Conservation (phyloP, 768 basidiomycete species). For the Phanerochaete carnosa region DNA sequence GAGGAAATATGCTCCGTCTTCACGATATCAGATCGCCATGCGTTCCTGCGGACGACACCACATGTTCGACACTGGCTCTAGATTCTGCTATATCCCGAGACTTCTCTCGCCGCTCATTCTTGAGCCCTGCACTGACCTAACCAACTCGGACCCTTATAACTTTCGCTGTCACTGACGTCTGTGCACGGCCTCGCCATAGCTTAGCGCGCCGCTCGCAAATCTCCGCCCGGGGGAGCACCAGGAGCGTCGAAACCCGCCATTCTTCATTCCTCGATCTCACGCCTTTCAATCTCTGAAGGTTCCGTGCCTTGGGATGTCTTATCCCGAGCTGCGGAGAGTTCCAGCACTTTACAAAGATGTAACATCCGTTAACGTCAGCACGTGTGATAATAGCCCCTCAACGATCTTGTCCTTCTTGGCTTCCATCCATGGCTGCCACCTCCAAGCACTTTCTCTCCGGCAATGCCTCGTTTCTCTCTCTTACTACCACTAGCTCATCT, state of each 20-base stretch:
- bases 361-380: not conserved
- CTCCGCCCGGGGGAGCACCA: not conserved
- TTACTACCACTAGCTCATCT: not conserved
- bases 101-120: not conserved
- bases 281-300: not conserved
- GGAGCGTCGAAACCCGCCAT: not conserved
- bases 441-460: not conserved
- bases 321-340: slow-evolving; percentile 1
- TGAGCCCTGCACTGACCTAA: not conserved
- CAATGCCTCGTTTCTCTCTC: slow-evolving; percentile 3
- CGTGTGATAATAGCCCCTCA: slow-evolving; percentile 4
- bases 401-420: slow-evolving; percentile 1
- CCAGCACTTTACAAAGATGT: not conserved
- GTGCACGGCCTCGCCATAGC: not conserved
- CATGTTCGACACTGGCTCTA: not conserved
- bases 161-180: not conserved
- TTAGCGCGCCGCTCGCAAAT: not conserved
- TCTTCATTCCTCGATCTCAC: not conserved
- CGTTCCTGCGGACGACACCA: not conserved
- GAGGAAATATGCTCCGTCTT: too few species aligned
- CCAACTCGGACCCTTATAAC: not conserved
- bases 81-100: not conserved
- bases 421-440: slow-evolving; percentile 1
- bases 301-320: not conserved
- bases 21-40: not conserved